These are phyloP conservation scores for Fusarium dimerum DNA, from an alignment of 2,329 filamentous ascomycete species.

Conservation along the genomic window DNA sequence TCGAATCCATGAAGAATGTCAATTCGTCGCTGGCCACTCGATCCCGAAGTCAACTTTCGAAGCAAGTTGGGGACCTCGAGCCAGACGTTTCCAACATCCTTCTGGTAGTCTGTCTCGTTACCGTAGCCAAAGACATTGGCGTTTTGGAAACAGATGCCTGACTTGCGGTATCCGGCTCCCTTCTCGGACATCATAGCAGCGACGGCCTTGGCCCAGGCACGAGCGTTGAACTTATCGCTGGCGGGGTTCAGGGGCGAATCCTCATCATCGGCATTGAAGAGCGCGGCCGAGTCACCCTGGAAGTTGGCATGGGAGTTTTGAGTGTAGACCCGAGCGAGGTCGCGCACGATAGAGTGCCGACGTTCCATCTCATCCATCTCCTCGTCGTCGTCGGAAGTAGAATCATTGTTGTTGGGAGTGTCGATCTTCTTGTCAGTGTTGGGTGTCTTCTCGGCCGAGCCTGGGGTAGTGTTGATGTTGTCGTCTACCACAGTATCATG, in stretches of 20 bases:
- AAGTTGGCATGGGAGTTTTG: slow-evolving; percentile 14
- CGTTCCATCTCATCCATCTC: slow-evolving; percentile 16
- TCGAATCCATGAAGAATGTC: slow-evolving; percentile 63
- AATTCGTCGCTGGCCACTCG: slow-evolving; percentile 19
- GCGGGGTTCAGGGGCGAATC: slow-evolving; percentile 51
- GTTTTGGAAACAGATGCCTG: slow-evolving; percentile 45
- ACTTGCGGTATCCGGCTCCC: slow-evolving; percentile 29
- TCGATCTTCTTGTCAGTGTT: slow-evolving; percentile 4
- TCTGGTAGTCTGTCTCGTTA: slow-evolving; percentile 50
- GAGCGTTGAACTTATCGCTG: slow-evolving; percentile 51
- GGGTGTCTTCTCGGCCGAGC: slow-evolving; percentile 10
- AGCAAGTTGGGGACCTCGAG: slow-evolving; percentile 23
- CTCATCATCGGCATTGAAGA: slow-evolving; percentile 18
- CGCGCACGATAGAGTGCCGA: slow-evolving; percentile 21
- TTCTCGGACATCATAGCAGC: slow-evolving; percentile 25
- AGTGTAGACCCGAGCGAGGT: slow-evolving; percentile 19
- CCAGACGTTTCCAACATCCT: slow-evolving; percentile 40
- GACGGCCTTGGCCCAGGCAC: slow-evolving; percentile 37
- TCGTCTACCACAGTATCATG: slow-evolving; percentile 20
- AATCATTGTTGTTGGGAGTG: background rate
- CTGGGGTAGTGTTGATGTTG: background rate
- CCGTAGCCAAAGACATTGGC: slow-evolving; percentile 48
- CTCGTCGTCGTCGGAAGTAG: slow-evolving; percentile 6
- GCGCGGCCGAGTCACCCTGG: slow-evolving; percentile 13
- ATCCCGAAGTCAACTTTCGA: background rate